Conservation (phyloP, 768 basidiomycete species). For the Boletus rubroflammeus region DNA sequence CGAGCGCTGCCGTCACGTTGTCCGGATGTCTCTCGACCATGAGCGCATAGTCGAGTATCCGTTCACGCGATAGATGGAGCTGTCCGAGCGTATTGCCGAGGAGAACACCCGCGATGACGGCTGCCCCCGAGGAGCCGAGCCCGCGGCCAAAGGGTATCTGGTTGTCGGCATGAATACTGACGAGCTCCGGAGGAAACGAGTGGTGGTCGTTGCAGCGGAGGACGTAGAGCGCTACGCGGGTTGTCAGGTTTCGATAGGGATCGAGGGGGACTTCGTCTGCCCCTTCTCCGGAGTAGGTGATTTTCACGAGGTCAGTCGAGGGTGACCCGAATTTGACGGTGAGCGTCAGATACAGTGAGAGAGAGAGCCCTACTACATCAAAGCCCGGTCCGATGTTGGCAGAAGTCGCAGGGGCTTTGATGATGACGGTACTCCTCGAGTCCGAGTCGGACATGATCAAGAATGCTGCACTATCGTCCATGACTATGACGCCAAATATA, state of each 20-base stretch:
- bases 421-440: constrained; percentile 45
- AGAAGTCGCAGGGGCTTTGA: constrained; percentile 93
- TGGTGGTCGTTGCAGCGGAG: constrained; percentile 81
- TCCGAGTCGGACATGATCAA: constrained; percentile 19
- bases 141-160: constrained; percentile 98
- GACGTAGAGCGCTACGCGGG: constrained; percentile 96
- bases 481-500: background rate
- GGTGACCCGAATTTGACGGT: constrained; percentile 47
- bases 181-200: constrained; percentile 71
- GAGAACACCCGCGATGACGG: constrained; percentile 96
- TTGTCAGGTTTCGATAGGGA: constrained; percentile 94
- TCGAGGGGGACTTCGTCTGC: constrained; percentile 88
- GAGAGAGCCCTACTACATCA: constrained; percentile 97
- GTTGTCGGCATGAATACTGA: constrained; percentile 73
- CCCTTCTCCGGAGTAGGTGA: constrained; percentile 87
- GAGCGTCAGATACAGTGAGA: constrained; percentile 81
- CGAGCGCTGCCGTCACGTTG: constrained; percentile 95
- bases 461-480: background rate
- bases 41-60: constrained; percentile 91
- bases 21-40: constrained; percentile 99
- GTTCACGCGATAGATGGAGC: constrained; percentile 60
- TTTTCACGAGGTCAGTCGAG: constrained; percentile 49
- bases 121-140: constrained; percentile 95
- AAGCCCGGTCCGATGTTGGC: constrained; percentile 99
- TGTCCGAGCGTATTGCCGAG: constrained; percentile 81